Evolutionary conservation across 768 basidiomycete species (phyloP).

Genomic region (Naganishia friedmannii): DNA sequence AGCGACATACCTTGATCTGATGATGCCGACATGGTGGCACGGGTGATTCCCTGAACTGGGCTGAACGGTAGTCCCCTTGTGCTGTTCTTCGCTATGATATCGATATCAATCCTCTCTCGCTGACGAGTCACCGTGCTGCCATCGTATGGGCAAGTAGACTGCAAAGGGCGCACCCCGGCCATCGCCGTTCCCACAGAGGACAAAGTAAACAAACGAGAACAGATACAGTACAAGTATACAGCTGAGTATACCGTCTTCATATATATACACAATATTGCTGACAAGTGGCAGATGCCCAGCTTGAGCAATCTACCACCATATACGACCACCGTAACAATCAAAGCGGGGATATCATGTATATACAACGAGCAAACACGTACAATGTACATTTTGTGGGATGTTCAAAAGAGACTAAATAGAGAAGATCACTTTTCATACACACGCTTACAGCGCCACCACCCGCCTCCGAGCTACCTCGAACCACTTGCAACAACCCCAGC

Average conservation of each 20-base stretch:
- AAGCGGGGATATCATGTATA: background rate
- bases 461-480: background rate
- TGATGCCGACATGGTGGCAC: slow-evolving; percentile 1
- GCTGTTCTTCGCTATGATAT: too few species aligned
- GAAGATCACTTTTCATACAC: too few species aligned
- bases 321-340: background rate
- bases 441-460: background rate
- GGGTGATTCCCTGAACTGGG: background rate
- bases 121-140: background rate
- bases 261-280: too few species aligned
- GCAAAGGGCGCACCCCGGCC: background rate
- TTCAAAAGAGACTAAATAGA: background rate
- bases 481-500: background rate
- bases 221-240: too few species aligned
- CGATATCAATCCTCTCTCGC: background rate
- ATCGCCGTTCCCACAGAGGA: background rate
- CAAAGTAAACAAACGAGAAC: background rate
- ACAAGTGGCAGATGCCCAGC: too few species aligned
- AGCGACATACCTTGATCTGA: background rate
- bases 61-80: background rate
- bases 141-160: background rate
- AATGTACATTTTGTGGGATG: background rate
- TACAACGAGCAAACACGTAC: background rate
- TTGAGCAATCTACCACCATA: too few species aligned
- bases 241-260: too few species aligned